Conservation (phyloP, 768 basidiomycete species). For the Coprinopsis marcescibilis region DNA sequence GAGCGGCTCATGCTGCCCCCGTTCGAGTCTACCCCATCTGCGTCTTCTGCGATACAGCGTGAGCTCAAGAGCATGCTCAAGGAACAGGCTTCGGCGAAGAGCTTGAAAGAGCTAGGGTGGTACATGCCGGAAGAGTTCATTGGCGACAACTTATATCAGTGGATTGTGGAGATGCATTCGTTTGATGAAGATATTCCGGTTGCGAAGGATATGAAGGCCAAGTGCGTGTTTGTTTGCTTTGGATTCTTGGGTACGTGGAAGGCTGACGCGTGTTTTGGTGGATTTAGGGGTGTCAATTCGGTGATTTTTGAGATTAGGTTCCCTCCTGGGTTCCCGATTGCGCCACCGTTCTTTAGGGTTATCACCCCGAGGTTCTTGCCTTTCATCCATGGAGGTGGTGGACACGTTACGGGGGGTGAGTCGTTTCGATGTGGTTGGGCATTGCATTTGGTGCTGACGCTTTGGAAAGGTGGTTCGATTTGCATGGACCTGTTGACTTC, state of each 20-base stretch:
- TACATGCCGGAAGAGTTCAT: slow-evolving; percentile 63
- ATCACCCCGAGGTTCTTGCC: slow-evolving; percentile 69
- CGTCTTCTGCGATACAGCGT: slow-evolving; percentile 52
- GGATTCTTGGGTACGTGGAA: background rate
- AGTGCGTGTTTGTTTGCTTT: slow-evolving; percentile 27
- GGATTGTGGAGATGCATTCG: slow-evolving; percentile 70
- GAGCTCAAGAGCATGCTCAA: slow-evolving; percentile 59
- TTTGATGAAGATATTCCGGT: slow-evolving; percentile 58
- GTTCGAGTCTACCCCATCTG: slow-evolving; percentile 43
- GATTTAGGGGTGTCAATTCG: slow-evolving; percentile 48
- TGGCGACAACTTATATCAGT: slow-evolving; percentile 64
- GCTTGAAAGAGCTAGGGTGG: slow-evolving; percentile 59
- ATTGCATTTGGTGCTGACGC: background rate
- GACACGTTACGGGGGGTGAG: slow-evolving; percentile 58
- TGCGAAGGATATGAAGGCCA: slow-evolving; percentile 50
- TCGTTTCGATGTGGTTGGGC: background rate
- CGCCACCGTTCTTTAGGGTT: slow-evolving; percentile 74
- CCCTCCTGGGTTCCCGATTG: slow-evolving; percentile 57
- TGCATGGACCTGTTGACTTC: slow-evolving; percentile 70
- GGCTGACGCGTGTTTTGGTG: slow-evolving; percentile 2
- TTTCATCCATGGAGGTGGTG: slow-evolving; percentile 66
- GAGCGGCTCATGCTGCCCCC: slow-evolving; percentile 57
- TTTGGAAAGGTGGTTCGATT: slow-evolving; percentile 53
- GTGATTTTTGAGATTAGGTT: slow-evolving; percentile 72
- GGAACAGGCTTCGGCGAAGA: slow-evolving; percentile 44